phyloP scores from a whole-genome alignment of 108 stramenopile genomes.

The Bacterosira constricta region DNA sequence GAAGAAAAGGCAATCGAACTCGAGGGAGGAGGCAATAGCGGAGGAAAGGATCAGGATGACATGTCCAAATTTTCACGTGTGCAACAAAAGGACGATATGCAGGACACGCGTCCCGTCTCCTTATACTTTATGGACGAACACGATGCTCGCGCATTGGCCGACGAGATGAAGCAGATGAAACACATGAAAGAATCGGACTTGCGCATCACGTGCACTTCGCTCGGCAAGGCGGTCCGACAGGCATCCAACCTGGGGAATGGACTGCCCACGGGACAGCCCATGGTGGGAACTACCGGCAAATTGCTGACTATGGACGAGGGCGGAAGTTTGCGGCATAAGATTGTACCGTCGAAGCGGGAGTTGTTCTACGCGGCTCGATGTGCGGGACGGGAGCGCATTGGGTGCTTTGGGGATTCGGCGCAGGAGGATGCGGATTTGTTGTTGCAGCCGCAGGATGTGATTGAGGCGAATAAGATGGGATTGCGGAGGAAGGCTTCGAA shows the following conservation, averaged over 20 bases:
- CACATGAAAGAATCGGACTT: slow-evolving; percentile 71
- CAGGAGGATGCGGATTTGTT: slow-evolving; percentile 59
- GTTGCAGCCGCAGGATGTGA: slow-evolving; percentile 51
- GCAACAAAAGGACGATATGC: slow-evolving; percentile 60
- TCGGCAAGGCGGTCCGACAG: slow-evolving; percentile 75
- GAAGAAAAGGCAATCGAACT: slow-evolving; percentile 41
- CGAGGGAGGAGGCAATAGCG: background rate
- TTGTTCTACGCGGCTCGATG: slow-evolving; percentile 86
- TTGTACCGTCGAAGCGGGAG: slow-evolving; percentile 81
- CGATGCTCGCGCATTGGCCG: slow-evolving; percentile 72
- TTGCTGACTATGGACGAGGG: slow-evolving; percentile 58
- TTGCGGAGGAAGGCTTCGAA: slow-evolving; percentile 42
- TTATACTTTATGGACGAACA: slow-evolving; percentile 84
- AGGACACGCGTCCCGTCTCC: slow-evolving; percentile 61
- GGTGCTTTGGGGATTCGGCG: slow-evolving; percentile 54
- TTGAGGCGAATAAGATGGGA: slow-evolving; percentile 59
- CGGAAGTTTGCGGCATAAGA: slow-evolving; percentile 81
- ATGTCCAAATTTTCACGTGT: slow-evolving; percentile 36
- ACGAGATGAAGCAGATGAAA: slow-evolving; percentile 84
- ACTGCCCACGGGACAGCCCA: slow-evolving; percentile 70
- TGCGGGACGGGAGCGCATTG: slow-evolving; percentile 76
- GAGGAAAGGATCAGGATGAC: slow-evolving; percentile 16
- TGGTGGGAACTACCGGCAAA: slow-evolving; percentile 66
- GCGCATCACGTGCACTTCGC: slow-evolving; percentile 62
- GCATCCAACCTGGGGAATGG: slow-evolving; percentile 74